Base-by-base conservation (phyloP, 164 flowering plant genomes). In the Aristolochia californica region DNA sequence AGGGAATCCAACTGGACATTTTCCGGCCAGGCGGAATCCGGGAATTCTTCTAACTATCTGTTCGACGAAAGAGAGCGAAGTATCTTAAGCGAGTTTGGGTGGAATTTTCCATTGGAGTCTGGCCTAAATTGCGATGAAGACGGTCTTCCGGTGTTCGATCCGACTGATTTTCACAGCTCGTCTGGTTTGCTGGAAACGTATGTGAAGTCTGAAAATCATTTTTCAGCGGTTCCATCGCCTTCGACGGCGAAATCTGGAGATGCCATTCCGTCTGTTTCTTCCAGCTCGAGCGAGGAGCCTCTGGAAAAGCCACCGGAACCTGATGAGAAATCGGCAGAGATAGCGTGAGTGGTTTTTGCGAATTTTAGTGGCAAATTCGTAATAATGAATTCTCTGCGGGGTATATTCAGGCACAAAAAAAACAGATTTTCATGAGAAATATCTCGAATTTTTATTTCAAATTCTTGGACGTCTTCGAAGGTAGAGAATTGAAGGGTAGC, bases 261-360 rank as follows among this genome's bases (percentile, higher is more conserved):
- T 70, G 23, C 73, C 24, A 73, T 63, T 58, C 82, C 72, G 18
- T 79, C 84, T 13, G 75, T 72, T 7, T 82, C 85, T 0, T 82
- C 94, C 8, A 77, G 83, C 77, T 81, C 89, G 15, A 75, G 79
- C 63, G 96, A 85, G 49, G 91, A 85, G 70, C 78, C 27, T 68
- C 64, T 74, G 64, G 84, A 80, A 64, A 79, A 75, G 45, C 77
- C 82, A 15, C 70, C 89, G 24, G 77, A 65, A 21, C 77, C 87
- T 63, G 80, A 62, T 70, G 76, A 57, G 21, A 74, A 67, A 54
- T 66, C 76, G 49, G 69, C 78, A 15, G 79, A 79, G 71, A 78
- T 64, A 66, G 70, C 77, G 91, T 87, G 91, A 84, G 96, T 84
- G 64, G 51, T 57, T 47, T 52, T 15, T n/a, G n/a, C 5, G 26